Conservation (phyloP, 768 basidiomycete species). For the Dictyophora rubrovolvata region DNA sequence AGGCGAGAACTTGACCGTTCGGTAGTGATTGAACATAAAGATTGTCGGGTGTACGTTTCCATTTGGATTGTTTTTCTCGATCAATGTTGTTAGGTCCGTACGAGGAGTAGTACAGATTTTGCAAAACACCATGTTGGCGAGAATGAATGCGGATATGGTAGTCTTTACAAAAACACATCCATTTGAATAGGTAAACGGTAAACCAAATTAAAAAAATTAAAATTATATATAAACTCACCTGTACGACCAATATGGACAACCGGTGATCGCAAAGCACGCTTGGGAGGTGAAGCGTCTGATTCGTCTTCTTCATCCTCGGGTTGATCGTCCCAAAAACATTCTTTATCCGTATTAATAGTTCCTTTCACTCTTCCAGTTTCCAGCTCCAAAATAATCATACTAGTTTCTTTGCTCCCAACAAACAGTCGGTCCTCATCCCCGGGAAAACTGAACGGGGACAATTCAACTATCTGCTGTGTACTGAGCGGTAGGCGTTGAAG, state of each 20-base stretch:
- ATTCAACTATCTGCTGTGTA: slow-evolving; percentile 86
- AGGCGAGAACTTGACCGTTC: slow-evolving; percentile 68
- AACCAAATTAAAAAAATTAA: neutral
- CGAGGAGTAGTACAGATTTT: slow-evolving; percentile 81
- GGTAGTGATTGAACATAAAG: slow-evolving; percentile 74
- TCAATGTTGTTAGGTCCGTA: slow-evolving; percentile 93
- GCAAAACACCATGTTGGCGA: slow-evolving; percentile 39
- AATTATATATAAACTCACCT: slow-evolving; percentile 41
- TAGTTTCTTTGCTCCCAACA: slow-evolving; percentile 86
- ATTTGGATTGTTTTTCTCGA: slow-evolving; percentile 56
- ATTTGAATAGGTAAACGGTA: slow-evolving; percentile 4
- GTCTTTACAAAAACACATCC: slow-evolving; percentile 40
- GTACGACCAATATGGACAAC: slow-evolving; percentile 60
- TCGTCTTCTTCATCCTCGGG: slow-evolving; percentile 27
- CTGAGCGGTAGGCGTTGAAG: slow-evolving; percentile 85
- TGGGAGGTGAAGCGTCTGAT: slow-evolving; percentile 33
- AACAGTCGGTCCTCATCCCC: slow-evolving; percentile 67
- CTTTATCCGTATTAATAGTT: slow-evolving; percentile 46
- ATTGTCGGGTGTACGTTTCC: slow-evolving; percentile 68
- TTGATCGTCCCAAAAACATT: slow-evolving; percentile 63
- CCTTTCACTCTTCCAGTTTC: slow-evolving; percentile 75
- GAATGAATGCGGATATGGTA: slow-evolving; percentile 83
- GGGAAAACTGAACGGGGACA: slow-evolving; percentile 76
- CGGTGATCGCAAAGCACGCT: slow-evolving; percentile 16
- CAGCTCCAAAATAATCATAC: slow-evolving; percentile 60